Conservation (phyloP, 2,329 filamentous ascomycete species). For the Xylaria sp. region DNA sequence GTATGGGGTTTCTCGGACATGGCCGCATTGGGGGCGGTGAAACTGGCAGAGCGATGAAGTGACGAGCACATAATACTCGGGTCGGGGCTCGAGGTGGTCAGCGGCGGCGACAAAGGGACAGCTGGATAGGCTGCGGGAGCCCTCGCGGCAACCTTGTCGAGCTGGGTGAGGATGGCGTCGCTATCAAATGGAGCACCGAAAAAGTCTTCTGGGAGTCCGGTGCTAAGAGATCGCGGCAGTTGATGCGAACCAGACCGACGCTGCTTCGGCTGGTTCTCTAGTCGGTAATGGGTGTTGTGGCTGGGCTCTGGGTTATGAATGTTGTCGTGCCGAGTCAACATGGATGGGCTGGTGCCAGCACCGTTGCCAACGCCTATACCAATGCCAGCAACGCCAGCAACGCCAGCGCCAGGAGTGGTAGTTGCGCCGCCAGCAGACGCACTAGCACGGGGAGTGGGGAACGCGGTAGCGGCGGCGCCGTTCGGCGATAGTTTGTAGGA, state of each 20-base stretch:
- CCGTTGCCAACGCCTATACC: constrained; percentile 15
- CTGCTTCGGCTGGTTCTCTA: constrained; percentile 20
- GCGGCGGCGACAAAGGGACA: constrained; percentile 31
- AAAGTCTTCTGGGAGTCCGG: constrained; percentile 51
- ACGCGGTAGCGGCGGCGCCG: constrained; percentile 20
- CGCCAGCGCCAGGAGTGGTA: constrained; percentile 14
- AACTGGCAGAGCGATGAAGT: constrained; percentile 62
- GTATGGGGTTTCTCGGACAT: constrained; percentile 42
- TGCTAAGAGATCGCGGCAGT: constrained; percentile 37
- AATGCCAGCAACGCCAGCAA: constrained; percentile 8
- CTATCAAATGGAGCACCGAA: constrained; percentile 63
- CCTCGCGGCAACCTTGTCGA: constrained; percentile 46
- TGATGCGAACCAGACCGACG: constrained; percentile 33
- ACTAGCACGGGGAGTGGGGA: constrained; percentile 21
- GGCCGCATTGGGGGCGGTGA: constrained; percentile 49
- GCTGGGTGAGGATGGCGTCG: constrained; percentile 54
- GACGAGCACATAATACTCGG: constrained; percentile 48
- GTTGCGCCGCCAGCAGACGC: constrained; percentile 11
- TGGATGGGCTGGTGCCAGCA: constrained; percentile 16
- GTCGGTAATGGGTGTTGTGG: constrained; percentile 2
- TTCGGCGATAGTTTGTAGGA: constrained; percentile 8
- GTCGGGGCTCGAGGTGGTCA: constrained; percentile 47
- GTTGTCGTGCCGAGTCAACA: constrained; percentile 7
- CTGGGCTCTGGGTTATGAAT: constrained; percentile 4
- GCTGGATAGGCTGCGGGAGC: constrained; percentile 32